Base-by-base conservation (phyloP, 106 monocot species). In the Iris macrosiphon region DNA sequence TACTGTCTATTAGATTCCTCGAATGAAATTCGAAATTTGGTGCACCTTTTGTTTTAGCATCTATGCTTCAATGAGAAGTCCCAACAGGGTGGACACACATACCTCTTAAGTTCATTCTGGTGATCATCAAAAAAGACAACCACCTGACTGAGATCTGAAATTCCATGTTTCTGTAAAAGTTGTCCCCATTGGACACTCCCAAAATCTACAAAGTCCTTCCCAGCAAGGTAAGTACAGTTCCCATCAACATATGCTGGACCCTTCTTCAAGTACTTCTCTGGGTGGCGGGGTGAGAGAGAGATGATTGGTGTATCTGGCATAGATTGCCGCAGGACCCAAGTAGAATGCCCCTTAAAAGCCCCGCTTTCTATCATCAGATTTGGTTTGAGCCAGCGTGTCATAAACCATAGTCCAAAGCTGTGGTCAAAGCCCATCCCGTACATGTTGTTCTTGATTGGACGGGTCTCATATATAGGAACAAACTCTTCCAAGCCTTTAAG, bases 371-470 rank as follows among this genome's bases (percentile, higher is more conserved):
- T 77, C 89, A 96, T 86, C 48, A 96, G 62, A 25, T 83, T 75
- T 18, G 96, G 96, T 51, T 90, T 83, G 21, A 96, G 66, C 89
- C 89, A 96, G 11, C 83, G 74, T 7, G 77, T 40, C 79, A 96
- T 90, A 69, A 96, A 96, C 96, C 96, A 96, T 7, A 96, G 77
- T 3, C 96, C 96, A 69, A 96, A 96, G 63, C 96, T 96, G 63
- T 96, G 96, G 40, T 96, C 96, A 41, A 96, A 96, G 17, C 96
- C 96, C 96, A 96, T 96, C 15, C 96, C 96, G 80, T 74, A 83
- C 82, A 79, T 90, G 61, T 90, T 96, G 54, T 96, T 90, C 72
- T 96, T 90, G 66, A 96, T 86, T 3, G 89, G 96, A 2, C 86
- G 89, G 22, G 85, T 83, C 61, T 90, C 85, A 41, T 96, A 96